Evolutionary conservation across 73 alveolate genomes (phyloP).

Genomic region (Paramecium primaurelia): DNA sequence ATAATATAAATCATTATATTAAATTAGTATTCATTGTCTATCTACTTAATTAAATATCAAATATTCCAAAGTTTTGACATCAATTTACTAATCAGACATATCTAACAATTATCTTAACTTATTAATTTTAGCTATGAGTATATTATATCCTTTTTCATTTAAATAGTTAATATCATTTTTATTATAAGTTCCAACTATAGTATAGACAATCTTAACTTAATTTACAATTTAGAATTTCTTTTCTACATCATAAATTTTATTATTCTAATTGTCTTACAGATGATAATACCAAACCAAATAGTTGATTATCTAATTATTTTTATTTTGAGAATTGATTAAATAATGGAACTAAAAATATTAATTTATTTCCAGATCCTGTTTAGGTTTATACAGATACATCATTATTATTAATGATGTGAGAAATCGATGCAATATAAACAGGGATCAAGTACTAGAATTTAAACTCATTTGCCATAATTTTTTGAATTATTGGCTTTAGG

Average conservation of each 20-base stretch:
- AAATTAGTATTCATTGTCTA: constrained; percentile 86
- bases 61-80: constrained; percentile 73
- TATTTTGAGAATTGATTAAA: constrained; percentile 64
- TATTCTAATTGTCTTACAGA: constrained; percentile 98
- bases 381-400: constrained; percentile 93
- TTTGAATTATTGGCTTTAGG: constrained; percentile 34
- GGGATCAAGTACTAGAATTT: constrained; percentile 74
- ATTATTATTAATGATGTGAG: constrained; percentile 72
- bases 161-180: constrained; percentile 82
- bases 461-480: constrained; percentile 45
- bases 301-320: neutral
- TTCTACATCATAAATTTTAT: constrained; percentile 89
- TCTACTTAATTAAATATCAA: constrained; percentile 98
- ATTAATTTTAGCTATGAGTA: constrained; percentile 97
- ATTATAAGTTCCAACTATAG: constrained; percentile 90
- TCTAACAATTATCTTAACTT: constrained; percentile 91
- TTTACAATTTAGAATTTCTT: constrained; percentile 45
- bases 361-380: constrained; percentile 99
- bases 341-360: constrained; percentile 90
- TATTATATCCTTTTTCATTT: constrained; percentile 83
- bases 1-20: constrained; percentile 72
- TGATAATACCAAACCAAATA: constrained; percentile 86
- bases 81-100: constrained; percentile 67
- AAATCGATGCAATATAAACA: constrained; percentile 67
- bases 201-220: constrained; percentile 63